These are phyloP conservation scores for Astrothelium subdiscretum DNA, from an alignment of 495 filamentous ascomycete genomes.

Conservation along the genomic window DNA sequence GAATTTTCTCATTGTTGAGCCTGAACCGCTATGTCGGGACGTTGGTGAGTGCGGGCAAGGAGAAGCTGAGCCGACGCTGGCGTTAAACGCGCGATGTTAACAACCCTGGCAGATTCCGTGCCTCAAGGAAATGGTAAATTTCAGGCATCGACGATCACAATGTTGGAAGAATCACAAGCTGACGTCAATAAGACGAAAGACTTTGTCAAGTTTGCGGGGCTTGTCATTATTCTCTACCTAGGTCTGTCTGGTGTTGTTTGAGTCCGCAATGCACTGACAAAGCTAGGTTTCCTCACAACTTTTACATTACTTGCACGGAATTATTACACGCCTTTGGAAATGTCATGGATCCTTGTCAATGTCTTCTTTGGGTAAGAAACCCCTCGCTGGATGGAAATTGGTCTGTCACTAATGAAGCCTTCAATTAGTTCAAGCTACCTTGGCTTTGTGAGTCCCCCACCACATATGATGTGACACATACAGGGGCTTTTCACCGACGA, in stretches of 20 bases:
- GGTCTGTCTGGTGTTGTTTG: constrained; percentile 27
- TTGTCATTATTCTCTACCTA: constrained; percentile 75
- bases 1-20: constrained; percentile 77
- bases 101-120: constrained; percentile 51
- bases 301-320: constrained; percentile 82
- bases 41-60: constrained; percentile 34
- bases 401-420: constrained; percentile 8
- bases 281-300: constrained; percentile 74
- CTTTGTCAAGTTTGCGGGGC: constrained; percentile 77
- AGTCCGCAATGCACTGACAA: not conserved
- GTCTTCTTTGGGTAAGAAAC: constrained; percentile 58
- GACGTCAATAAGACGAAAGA: constrained; percentile 55
- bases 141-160: not conserved
- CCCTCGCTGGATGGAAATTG: not conserved
- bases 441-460: constrained; percentile 55
- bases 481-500: not conserved
- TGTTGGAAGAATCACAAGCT: not conserved
- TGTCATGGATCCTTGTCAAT: constrained; percentile 80
- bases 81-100: not conserved
- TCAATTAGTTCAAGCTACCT: constrained; percentile 52
- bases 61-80: not conserved
- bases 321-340: constrained; percentile 55
- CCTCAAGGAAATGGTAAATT: constrained; percentile 68
- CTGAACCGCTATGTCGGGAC: constrained; percentile 87
- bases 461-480: not conserved